A percentile compares a stretch with the other conserved stretches of the same genome.
phyloP scores from a whole-genome alignment of 1,284 basidiomycete species.

The Cryptococcus jaspeensis region DNA sequence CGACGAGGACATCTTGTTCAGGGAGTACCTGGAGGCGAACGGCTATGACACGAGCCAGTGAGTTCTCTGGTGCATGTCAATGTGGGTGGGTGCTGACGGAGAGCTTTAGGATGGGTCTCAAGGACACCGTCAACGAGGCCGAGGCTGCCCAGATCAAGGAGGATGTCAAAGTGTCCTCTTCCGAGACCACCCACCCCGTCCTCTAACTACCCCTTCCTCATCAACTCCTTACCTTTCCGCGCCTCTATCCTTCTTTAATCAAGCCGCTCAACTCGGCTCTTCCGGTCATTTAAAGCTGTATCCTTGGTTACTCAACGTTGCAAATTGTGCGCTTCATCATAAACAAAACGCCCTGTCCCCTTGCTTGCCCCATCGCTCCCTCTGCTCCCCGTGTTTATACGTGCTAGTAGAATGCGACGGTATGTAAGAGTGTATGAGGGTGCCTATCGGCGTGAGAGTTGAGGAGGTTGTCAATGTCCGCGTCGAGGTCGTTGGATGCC shows the following conservation, averaged over 20 bases:
- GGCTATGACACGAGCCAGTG: constrained; percentile 67
- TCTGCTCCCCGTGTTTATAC: background rate
- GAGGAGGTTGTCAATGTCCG: constrained; percentile 84
- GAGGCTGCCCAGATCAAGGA: constrained; percentile 11
- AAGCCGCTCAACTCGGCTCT: constrained; percentile 11
- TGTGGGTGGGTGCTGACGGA: constrained; percentile 62
- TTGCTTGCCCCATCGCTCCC: background rate
- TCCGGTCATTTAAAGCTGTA: background rate
- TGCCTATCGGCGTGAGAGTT: constrained; percentile 80
- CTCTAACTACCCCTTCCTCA: background rate
- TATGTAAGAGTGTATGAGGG: constrained; percentile 88
- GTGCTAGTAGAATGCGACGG: constrained; percentile 76
- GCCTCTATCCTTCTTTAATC: background rate
- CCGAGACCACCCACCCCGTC: background rate
- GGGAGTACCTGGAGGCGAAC: constrained; percentile 69
- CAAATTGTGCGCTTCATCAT: background rate
- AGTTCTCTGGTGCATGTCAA: constrained; percentile 54
- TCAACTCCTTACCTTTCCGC: background rate
- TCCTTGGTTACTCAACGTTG: constrained; percentile 6
- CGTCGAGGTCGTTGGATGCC: constrained; percentile 77
- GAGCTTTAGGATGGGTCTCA: constrained; percentile 23
- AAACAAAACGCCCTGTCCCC: background rate
- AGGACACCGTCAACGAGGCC: constrained; percentile 15
- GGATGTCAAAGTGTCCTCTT: constrained; percentile 4
- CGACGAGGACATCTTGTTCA: constrained; percentile 72